Evolutionary conservation across 169 alveolate species (phyloP).

Genomic region (Plasmodium vivax): DNA sequence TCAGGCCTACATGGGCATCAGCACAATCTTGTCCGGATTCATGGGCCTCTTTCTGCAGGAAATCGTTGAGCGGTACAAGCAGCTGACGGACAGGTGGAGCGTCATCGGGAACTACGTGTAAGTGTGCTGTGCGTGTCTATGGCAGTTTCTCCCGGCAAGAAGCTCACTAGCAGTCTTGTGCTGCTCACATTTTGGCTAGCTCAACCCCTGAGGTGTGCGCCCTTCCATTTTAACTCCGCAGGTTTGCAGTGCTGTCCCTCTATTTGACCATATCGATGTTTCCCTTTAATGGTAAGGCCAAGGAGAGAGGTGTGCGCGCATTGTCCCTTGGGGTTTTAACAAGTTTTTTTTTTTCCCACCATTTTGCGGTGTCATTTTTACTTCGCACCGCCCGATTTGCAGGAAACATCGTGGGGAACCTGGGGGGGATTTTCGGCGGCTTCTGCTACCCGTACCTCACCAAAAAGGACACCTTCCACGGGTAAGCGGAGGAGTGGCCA

Average conservation of each 20-base stretch:
- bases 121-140: not conserved
- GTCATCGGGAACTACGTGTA: slow-evolving; percentile 37
- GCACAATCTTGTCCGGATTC: slow-evolving; percentile 36
- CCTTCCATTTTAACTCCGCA: not conserved
- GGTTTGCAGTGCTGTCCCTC: slow-evolving; percentile 37
- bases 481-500: not conserved
- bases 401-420: slow-evolving; percentile 63
- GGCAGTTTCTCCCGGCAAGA: not conserved
- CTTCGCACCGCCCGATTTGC: not conserved
- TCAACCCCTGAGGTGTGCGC: not conserved
- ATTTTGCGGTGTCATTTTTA: not conserved
- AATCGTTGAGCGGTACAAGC: not conserved
- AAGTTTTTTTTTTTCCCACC: not conserved
- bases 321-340: not conserved
- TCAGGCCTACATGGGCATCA: slow-evolving; percentile 51
- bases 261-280: slow-evolving; percentile 42
- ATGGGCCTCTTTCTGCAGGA: slow-evolving; percentile 50
- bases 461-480: slow-evolving; percentile 9
- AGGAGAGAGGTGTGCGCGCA: not conserved
- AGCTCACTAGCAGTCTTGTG: not conserved
- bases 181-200: not conserved
- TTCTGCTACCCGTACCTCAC: slow-evolving; percentile 26
- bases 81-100: not conserved
- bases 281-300: slow-evolving; percentile 47
- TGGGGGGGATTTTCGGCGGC: slow-evolving; percentile 55